A percentile compares a stretch with the other conserved stretches of the same genome.
Conservation (phyloP, 228 moss, liverwort and hornwort species). For the Sphagnum magellanicum region DNA sequence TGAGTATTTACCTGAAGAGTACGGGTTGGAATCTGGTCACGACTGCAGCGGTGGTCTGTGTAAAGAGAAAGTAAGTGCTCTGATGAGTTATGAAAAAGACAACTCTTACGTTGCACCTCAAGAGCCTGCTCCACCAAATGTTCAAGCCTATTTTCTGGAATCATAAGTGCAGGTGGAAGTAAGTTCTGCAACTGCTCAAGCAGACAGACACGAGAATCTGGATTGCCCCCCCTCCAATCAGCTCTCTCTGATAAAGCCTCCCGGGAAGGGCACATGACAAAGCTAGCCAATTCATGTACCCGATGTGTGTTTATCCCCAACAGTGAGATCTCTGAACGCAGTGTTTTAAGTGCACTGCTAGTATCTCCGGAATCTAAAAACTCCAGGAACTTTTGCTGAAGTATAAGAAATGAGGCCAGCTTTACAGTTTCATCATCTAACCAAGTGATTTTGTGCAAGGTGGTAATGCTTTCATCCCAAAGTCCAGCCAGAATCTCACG, state of each 20-base stretch:
- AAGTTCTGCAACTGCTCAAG: constrained; percentile 89
- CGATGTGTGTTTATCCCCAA: constrained; percentile 78
- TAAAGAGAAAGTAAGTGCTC: constrained; percentile 93
- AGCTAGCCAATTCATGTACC: constrained; percentile 91
- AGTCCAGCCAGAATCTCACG: constrained; percentile 78
- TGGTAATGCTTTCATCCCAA: constrained; percentile 87
- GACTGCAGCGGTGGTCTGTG: constrained; percentile 94
- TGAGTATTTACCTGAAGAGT: constrained; percentile 68
- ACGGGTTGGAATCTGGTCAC: constrained; percentile 91
- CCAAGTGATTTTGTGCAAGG: constrained; percentile 62
- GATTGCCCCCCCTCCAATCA: constrained; percentile 81
- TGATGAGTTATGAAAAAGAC: constrained; percentile 89
- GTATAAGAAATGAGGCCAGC: constrained; percentile 80
- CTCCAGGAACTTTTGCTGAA: constrained; percentile 98
- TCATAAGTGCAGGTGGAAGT: constrained; percentile 94
- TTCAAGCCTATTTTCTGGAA: constrained; percentile 96
- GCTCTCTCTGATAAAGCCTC: constrained; percentile 78
- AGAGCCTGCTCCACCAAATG: constrained; percentile 95
- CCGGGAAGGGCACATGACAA: constrained; percentile 82
- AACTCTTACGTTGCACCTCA: constrained; percentile 89
- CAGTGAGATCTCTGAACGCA: constrained; percentile 94
- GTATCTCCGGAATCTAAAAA: constrained; percentile 75
- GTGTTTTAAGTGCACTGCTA: constrained; percentile 67
- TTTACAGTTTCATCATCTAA: constrained; percentile 73
- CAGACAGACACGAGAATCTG: constrained; percentile 71